A percentile compares a stretch with the other conserved stretches of the same genome.
Conservation (phyloP, 345 rosid genomes). For the Lepidium africanum region DNA sequence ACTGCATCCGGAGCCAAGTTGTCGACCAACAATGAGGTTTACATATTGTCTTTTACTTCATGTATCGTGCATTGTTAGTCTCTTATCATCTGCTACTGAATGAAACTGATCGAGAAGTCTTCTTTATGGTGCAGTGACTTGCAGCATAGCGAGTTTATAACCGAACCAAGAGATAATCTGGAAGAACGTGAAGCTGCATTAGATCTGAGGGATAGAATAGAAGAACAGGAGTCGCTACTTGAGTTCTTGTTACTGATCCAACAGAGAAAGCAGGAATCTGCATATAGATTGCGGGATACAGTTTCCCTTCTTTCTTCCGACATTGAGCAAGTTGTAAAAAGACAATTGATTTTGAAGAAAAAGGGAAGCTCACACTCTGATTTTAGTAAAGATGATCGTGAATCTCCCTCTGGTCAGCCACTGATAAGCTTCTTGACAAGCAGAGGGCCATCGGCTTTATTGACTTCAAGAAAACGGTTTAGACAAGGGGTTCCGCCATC, state of each 20-base stretch:
- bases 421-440: slow-evolving; percentile 29
- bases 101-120: neutral
- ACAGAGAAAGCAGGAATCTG: slow-evolving; percentile 69
- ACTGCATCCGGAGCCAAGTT: slow-evolving; percentile 77
- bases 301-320: slow-evolving; percentile 69
- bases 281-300: slow-evolving; percentile 58
- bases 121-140: slow-evolving; percentile 48
- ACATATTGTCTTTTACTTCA: neutral
- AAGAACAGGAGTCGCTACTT: slow-evolving; percentile 78
- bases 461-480: slow-evolving; percentile 64
- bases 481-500: slow-evolving; percentile 37
- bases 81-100: neutral
- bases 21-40: slow-evolving; percentile 63
- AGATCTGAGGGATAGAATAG: slow-evolving; percentile 66
- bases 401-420: slow-evolving; percentile 38
- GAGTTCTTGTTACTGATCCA: slow-evolving; percentile 75
- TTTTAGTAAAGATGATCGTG: slow-evolving; percentile 35
- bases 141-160: slow-evolving; percentile 74
- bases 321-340: slow-evolving; percentile 68
- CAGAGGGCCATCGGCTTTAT: slow-evolving; percentile 40
- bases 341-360: slow-evolving; percentile 48
- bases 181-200: slow-evolving; percentile 88
- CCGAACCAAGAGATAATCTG: slow-evolving; percentile 60
- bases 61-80: neutral
- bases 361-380: slow-evolving; percentile 38